Conservation (phyloP, 2,329 filamentous ascomycete genomes). For the Phialophora macrospora region DNA sequence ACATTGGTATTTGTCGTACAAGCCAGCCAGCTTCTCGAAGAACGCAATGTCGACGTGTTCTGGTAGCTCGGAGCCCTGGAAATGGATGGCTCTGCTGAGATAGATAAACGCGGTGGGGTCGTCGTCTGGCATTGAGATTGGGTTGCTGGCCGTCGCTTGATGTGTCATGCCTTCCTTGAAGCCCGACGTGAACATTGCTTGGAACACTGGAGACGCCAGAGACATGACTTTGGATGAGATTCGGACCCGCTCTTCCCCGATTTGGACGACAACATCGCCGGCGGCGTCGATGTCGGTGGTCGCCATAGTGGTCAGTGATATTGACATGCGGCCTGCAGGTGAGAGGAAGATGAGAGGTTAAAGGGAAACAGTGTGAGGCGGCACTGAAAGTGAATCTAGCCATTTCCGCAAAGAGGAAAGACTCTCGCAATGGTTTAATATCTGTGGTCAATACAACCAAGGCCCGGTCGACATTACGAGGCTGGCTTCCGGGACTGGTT, state of each 20-base stretch:
- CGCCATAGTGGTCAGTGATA: background rate
- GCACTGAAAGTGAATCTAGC: background rate
- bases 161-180: constrained; percentile 2
- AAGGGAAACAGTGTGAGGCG: background rate
- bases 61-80: constrained; percentile 10
- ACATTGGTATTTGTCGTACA: constrained; percentile 15
- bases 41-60: constrained; percentile 5
- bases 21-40: constrained; percentile 7
- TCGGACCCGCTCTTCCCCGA: constrained; percentile 6
- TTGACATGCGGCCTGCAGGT: background rate
- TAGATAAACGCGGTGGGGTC: constrained; percentile 8
- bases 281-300: constrained; percentile 10
- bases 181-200: constrained; percentile 10
- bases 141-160: background rate
- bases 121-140: constrained; percentile 13
- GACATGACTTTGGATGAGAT: constrained; percentile 16
- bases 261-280: constrained; percentile 13
- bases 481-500: background rate
- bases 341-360: background rate
- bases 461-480: background rate
- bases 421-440: background rate
- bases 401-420: background rate
- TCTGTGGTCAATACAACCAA: background rate
- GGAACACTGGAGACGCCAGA: constrained; percentile 8
- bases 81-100: constrained; percentile 10